A percentile compares a stretch with the other conserved stretches of the same genome.
phyloP scores from a whole-genome alignment of 1,139 yeast species.

The Blastobotrys malaysiensis region DNA sequence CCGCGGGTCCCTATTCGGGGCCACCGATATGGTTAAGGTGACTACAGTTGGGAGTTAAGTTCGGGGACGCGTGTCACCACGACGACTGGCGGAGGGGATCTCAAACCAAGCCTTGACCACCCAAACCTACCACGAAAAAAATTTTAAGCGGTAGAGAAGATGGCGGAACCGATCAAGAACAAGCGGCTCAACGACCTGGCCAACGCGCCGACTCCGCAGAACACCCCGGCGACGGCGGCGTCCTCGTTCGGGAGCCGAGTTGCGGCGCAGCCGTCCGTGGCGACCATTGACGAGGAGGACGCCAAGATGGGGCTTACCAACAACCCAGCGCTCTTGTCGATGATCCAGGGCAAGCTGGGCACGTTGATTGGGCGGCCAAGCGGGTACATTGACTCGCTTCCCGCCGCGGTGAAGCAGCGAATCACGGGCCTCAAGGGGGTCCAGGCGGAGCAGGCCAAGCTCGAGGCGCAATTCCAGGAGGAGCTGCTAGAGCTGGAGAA shows the following conservation, averaged over 20 bases:
- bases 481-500: constrained; percentile 85
- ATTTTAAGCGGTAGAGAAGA: constrained; percentile 20
- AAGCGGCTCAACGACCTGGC: constrained; percentile 68
- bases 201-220: constrained; percentile 97
- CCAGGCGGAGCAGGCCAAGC: constrained; percentile 71
- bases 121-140: constrained; percentile 1
- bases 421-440: constrained; percentile 80
- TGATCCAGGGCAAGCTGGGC: constrained; percentile 90
- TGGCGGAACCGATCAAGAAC: constrained; percentile 65
- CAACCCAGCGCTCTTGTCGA: constrained; percentile 72
- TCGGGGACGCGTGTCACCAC: not conserved
- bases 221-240: constrained; percentile 90
- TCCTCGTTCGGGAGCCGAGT: constrained; percentile 62
- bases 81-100: not conserved
- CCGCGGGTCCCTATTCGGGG: too few species aligned
- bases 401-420: constrained; percentile 69
- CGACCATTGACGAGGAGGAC: constrained; percentile 70
- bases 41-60: not conserved
- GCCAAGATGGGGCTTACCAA: constrained; percentile 49
- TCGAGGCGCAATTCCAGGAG: constrained; percentile 88
- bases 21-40: too few species aligned
- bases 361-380: constrained; percentile 78
- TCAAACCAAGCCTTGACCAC: not conserved
- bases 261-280: constrained; percentile 54
- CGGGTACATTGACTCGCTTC: constrained; percentile 77